A percentile compares a stretch with the other conserved stretches of the same genome.
Evolutionary conservation across 176 grass and related monocot genomes (phyloP).

Genomic region (Zoysia japonica): DNA sequence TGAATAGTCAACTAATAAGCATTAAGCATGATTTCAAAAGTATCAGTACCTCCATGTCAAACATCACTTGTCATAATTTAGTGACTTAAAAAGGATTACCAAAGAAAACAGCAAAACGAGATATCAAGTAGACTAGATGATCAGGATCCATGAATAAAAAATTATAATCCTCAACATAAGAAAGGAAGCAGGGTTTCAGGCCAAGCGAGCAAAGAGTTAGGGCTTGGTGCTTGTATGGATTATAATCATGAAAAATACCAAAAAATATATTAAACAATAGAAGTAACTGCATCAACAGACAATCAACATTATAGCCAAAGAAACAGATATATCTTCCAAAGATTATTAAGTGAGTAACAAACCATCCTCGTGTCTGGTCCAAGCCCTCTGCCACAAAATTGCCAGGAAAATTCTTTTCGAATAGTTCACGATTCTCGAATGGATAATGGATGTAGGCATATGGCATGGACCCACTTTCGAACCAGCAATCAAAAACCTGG

Average conservation of each 20-base stretch:
- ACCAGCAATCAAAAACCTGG: conserved; percentile 99
- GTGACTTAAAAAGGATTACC: background rate
- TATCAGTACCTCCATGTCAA: background rate
- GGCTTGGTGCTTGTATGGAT: background rate
- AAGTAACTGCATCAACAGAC: conserved; percentile 16
- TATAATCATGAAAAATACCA: conserved; percentile 16
- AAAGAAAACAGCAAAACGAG: background rate
- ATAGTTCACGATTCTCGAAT: conserved; percentile 94
- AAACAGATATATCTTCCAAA: conserved; percentile 20
- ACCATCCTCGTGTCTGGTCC: conserved; percentile 99
- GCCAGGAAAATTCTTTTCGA: conserved; percentile 97
- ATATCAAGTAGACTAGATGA: background rate
- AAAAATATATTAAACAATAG: conserved; percentile 8
- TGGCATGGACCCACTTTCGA: conserved; percentile 98
- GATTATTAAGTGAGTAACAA: conserved; percentile 38
- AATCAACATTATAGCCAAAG: background rate
- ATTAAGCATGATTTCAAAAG: background rate
- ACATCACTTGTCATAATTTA: background rate
- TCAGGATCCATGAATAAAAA: conserved; percentile 7
- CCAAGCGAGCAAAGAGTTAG: background rate
- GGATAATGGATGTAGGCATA: conserved; percentile 99
- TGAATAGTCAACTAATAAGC: conserved; percentile 18
- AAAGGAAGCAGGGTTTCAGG: conserved; percentile 11
- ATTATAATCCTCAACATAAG: background rate
- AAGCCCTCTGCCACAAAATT: conserved; percentile 98